phyloP scores from a whole-genome alignment of 2,329 filamentous ascomycete genomes.

The Calonectria henricotiae region DNA sequence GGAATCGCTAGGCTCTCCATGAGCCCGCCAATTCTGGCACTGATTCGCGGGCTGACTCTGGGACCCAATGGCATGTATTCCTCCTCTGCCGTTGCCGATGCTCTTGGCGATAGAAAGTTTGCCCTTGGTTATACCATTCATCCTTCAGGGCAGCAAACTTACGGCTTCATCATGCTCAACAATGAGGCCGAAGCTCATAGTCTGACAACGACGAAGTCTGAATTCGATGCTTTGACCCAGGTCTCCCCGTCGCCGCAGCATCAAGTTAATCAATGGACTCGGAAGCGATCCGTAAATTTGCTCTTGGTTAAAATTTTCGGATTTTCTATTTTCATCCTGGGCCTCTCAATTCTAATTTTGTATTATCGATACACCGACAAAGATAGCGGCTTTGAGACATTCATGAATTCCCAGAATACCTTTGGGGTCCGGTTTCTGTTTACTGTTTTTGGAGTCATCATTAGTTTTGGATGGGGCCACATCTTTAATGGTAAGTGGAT shows the following conservation, averaged over 20 bases:
- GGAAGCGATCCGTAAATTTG: neutral
- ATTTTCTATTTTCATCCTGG: neutral
- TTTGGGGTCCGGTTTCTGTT: conserved; percentile 23
- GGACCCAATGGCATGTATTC: conserved; percentile 17
- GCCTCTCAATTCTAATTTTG: neutral
- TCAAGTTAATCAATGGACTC: neutral
- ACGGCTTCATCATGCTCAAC: conserved; percentile 3
- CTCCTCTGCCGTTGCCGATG: neutral
- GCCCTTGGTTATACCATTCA: conserved; percentile 7
- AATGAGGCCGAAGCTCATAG: neutral
- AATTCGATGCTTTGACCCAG: neutral
- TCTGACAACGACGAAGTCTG: neutral
- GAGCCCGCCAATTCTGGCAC: conserved; percentile 4
- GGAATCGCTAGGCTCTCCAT: conserved; percentile 16
- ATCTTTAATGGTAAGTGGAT: conserved; percentile 17
- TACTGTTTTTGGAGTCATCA: conserved; percentile 11
- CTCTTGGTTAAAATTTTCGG: neutral
- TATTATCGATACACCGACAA: conserved; percentile 16
- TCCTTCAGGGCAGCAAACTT: conserved; percentile 9
- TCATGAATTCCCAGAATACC: conserved; percentile 16
- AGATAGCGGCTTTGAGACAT: conserved; percentile 20
- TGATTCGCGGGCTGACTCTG: conserved; percentile 13
- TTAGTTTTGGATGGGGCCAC: conserved; percentile 5
- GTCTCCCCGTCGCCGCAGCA: neutral
- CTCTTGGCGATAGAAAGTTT: conserved; percentile 1